Percentiles rank a stretch among this genome's conserved stretches.
Evolutionary conservation across 495 filamentous ascomycete genomes (phyloP).

Genomic region (Annulohypoxylon stygium): DNA sequence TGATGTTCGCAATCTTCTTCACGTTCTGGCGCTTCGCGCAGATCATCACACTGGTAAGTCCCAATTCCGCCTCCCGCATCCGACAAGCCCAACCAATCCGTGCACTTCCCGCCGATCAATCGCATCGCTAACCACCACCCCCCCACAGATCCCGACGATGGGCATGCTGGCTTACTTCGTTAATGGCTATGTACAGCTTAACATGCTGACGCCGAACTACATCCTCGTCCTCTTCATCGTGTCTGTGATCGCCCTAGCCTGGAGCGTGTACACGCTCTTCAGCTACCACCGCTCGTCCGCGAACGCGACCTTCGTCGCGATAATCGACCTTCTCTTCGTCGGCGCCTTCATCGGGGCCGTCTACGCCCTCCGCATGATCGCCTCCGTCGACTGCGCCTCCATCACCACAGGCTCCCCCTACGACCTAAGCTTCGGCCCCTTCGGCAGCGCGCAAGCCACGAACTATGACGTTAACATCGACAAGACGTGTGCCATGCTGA

Average conservation of each 20-base stretch:
- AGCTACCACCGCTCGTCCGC: slow-evolving; percentile 77
- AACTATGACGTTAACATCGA: slow-evolving; percentile 66
- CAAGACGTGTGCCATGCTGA: slow-evolving; percentile 89
- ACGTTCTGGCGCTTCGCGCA: slow-evolving; percentile 84
- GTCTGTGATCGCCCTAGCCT: slow-evolving; percentile 81
- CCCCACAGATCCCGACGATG: slow-evolving; percentile 77
- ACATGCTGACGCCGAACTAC: slow-evolving; percentile 80
- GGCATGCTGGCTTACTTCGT: slow-evolving; percentile 93
- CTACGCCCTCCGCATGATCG: slow-evolving; percentile 79
- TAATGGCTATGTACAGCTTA: slow-evolving; percentile 74
- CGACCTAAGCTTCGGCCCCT: slow-evolving; percentile 70
- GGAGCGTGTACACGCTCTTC: slow-evolving; percentile 85
- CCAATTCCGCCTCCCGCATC: not conserved
- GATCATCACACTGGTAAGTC: slow-evolving; percentile 77
- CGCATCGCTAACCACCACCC: slow-evolving; percentile 13
- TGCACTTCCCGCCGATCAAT: not conserved
- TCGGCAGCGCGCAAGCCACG: slow-evolving; percentile 64
- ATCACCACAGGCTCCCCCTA: slow-evolving; percentile 60
- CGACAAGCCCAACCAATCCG: not conserved
- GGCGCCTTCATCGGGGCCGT: slow-evolving; percentile 86
- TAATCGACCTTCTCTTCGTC: slow-evolving; percentile 84
- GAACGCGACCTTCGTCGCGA: slow-evolving; percentile 80
- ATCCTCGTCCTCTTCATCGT: slow-evolving; percentile 94
- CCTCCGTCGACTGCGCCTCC: slow-evolving; percentile 72
- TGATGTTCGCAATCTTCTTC: slow-evolving; percentile 86